phyloP scores from a whole-genome alignment of 2,329 filamentous ascomycete species.

The Piedraia hortae region DNA sequence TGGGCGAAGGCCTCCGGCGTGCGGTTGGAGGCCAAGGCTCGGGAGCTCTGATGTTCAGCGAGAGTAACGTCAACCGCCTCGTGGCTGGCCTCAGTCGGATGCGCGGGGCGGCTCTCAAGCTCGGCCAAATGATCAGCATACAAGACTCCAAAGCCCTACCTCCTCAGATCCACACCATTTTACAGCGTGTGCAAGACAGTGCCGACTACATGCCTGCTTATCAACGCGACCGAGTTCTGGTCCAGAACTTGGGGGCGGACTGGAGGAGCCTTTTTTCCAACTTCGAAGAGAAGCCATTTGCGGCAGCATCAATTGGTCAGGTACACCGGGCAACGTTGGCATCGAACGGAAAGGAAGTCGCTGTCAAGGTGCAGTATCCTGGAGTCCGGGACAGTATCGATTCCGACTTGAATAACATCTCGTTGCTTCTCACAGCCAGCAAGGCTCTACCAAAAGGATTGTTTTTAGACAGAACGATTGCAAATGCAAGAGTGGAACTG shows the following conservation, averaged over 20 bases:
- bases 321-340: conserved; percentile 67
- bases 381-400: conserved; percentile 90
- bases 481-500: conserved; percentile 72
- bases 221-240: conserved; percentile 65
- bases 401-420: conserved; percentile 82
- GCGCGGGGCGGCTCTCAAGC: conserved; percentile 86
- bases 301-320: conserved; percentile 88
- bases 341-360: conserved; percentile 47
- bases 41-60: conserved; percentile 66
- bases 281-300: conserved; percentile 79
- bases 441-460: conserved; percentile 71
- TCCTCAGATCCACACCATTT: conserved; percentile 56
- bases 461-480: conserved; percentile 90
- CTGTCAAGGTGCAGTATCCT: conserved; percentile 93
- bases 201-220: conserved; percentile 95
- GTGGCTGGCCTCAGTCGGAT: conserved; percentile 84
- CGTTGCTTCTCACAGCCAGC: conserved; percentile 69
- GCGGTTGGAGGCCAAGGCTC: conserved; percentile 37
- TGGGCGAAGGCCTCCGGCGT: conserved; percentile 60
- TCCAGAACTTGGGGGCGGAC: conserved; percentile 47
- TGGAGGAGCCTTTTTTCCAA: conserved; percentile 64
- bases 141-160: conserved; percentile 93
- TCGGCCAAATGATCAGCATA: conserved; percentile 95
- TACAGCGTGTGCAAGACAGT: conserved; percentile 83
- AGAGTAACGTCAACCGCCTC: conserved; percentile 73